These are phyloP conservation scores for Mucor indicus DNA, from an alignment of 371 early-diverging fungal species.

Conservation along the genomic window DNA sequence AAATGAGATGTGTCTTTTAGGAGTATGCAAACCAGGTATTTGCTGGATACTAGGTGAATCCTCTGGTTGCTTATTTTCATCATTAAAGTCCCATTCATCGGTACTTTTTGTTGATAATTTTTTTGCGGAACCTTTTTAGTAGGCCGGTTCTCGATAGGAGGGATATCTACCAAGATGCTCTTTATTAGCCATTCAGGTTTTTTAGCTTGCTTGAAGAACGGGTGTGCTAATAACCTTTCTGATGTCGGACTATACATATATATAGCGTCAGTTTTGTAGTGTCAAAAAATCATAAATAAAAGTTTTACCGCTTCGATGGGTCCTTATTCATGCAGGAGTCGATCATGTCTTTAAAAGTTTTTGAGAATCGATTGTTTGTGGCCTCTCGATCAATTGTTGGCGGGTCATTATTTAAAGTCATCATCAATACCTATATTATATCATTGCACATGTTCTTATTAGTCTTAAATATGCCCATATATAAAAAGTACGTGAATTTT, in stretches of 20 bases:
- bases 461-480: too few species aligned
- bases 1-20: conserved; percentile 47
- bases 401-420: conserved; percentile 86
- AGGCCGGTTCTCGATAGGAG: conserved; percentile 66
- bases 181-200: conserved; percentile 67
- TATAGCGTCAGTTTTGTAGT: not conserved
- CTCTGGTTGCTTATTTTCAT: conserved; percentile 12
- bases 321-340: conserved; percentile 83
- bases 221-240: conserved; percentile 73
- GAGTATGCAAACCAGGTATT: conserved; percentile 1
- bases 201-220: conserved; percentile 79
- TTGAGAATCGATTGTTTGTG: conserved; percentile 71
- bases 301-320: conserved; percentile 66
- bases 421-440: too few species aligned
- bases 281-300: not conserved
- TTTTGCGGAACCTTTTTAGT: conserved; percentile 33
- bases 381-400: conserved; percentile 80
- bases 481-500: too few species aligned
- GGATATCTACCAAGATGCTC: conserved; percentile 53
- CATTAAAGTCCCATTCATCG: conserved; percentile 48
- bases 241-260: conserved; percentile 61
- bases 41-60: not conserved
- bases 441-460: too few species aligned
- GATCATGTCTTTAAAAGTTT: conserved; percentile 82
- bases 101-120: conserved; percentile 18